Evolutionary conservation across 345 rosid genomes (phyloP), one percentile per base, ranked within the genome.

Genomic region (Rhodamnia argentea): DNA sequence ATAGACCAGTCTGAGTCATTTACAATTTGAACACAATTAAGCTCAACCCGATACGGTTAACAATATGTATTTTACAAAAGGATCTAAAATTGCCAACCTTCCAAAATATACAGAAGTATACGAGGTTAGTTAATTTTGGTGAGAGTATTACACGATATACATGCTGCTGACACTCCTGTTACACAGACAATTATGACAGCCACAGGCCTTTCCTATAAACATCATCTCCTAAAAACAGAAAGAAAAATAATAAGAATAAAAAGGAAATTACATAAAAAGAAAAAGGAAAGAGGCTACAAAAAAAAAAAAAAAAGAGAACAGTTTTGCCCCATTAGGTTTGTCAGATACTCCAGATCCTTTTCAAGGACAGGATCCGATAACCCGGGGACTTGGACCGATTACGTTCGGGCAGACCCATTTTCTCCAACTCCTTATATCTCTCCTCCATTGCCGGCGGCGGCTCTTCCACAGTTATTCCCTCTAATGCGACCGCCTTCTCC

Each of bases 331-430:
- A 37, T 3, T 37, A 37, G 40, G 3, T 37, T 37, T 2, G 14
- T 18, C 60, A 86, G 83, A 86, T 58, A 83, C 87, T 88, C 83
- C 88, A 89, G 42, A 92, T 88, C 74, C 94, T 87, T 87, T 87
- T 89, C 84, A 89, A 87, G 53, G 90, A 78, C 10, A 87, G 54
- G 85, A 86, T 83, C 91, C 86, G 89, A 82, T 84, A 83, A 83
- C 90, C 90, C 87, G 90, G 62, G 22, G 84, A 81, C 52, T 89
- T 88, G 54, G 85, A 88, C 89, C 87, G 85, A 70, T 24, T 78
- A 32, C 86, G 5, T 54, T 47, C 54, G 87, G 56, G 29, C 85
- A 58, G 52, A 85, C 87, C 62, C 54, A 84, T 56, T 24, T 51
- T 87, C 84, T 85, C 88, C 51, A 59, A 27, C 83, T 58, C 82